phyloP scores from a whole-genome alignment of 1,284 basidiomycete species.

The Coriolopsis trogii region DNA sequence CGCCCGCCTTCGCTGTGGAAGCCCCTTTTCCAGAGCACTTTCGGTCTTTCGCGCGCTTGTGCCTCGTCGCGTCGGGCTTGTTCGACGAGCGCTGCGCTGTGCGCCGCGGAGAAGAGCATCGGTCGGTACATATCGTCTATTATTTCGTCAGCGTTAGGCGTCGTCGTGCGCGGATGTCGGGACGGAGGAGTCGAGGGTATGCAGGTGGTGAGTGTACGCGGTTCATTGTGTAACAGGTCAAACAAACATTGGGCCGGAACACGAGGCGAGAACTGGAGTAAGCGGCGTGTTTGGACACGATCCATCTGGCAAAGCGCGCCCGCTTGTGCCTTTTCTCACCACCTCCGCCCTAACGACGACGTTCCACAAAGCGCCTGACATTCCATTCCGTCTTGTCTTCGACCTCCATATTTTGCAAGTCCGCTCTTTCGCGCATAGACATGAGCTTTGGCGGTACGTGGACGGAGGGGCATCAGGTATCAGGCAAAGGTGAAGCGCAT shows the following conservation, averaged over 20 bases:
- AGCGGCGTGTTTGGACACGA: conserved; percentile 14
- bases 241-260: conserved; percentile 18
- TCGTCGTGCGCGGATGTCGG: conserved; percentile 8
- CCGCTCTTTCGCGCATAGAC: no score
- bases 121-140: conserved; percentile 12
- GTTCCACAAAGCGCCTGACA: no score
- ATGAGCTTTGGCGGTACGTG: no score
- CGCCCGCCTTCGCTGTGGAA: conserved; percentile 18
- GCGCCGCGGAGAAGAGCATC: conserved; percentile 24
- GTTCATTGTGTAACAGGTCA: conserved; percentile 19
- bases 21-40: conserved; percentile 20
- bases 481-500: no score
- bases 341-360: conserved; percentile 1
- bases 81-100: conserved; percentile 20
- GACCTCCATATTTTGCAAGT: no score
- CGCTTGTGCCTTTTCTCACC: conserved; percentile 1
- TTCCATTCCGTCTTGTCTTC: no score
- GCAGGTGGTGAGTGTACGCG: conserved; percentile 20
- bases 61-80: conserved; percentile 18
- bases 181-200: conserved; percentile 12
- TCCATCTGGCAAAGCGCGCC: conserved; percentile 12
- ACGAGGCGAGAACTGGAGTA: conserved; percentile 19
- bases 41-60: conserved; percentile 6
- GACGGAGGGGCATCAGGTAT: no score
- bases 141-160: conserved; percentile 1